Evolutionary conservation across 108 stramenopile species (phyloP).

Genomic region (Fistulifera solaris): DNA sequence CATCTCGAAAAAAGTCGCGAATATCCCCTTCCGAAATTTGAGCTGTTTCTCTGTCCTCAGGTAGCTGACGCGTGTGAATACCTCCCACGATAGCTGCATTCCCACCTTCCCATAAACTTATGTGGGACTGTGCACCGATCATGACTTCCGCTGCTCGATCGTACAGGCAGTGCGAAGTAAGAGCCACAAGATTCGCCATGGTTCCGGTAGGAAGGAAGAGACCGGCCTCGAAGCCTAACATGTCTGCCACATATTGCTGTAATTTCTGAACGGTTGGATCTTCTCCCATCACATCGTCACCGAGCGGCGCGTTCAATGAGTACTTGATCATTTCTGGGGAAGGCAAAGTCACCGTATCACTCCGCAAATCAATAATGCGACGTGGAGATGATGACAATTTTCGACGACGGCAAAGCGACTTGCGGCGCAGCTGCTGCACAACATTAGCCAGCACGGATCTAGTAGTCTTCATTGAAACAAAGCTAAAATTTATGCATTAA

Average conservation of each 20-base stretch:
- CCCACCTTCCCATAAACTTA: slow-evolving; percentile 69
- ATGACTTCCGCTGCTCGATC: slow-evolving; percentile 72
- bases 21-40: slow-evolving; percentile 37
- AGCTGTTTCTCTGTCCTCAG: slow-evolving; percentile 56
- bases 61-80: slow-evolving; percentile 63
- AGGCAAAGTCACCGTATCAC: slow-evolving; percentile 94
- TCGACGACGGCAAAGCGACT: too few species aligned
- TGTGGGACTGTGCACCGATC: slow-evolving; percentile 57
- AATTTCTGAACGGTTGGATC: slow-evolving; percentile 89
- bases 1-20: slow-evolving; percentile 48
- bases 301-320: slow-evolving; percentile 60
- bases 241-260: slow-evolving; percentile 70
- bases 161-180: slow-evolving; percentile 77
- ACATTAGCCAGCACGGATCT: too few species aligned
- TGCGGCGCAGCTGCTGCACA: too few species aligned
- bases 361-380: slow-evolving; percentile 62
- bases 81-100: slow-evolving; percentile 65
- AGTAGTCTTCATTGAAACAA: too few species aligned
- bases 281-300: slow-evolving; percentile 96
- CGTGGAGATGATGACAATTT: too few species aligned
- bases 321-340: slow-evolving; percentile 58
- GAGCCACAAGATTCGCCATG: slow-evolving; percentile 91
- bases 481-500: too few species aligned
- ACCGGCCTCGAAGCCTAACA: slow-evolving; percentile 87
- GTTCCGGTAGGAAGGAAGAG: slow-evolving; percentile 95